These are phyloP conservation scores for Heliocybe sulcata DNA, from an alignment of 1,284 basidiomycete species.

Conservation along the genomic window DNA sequence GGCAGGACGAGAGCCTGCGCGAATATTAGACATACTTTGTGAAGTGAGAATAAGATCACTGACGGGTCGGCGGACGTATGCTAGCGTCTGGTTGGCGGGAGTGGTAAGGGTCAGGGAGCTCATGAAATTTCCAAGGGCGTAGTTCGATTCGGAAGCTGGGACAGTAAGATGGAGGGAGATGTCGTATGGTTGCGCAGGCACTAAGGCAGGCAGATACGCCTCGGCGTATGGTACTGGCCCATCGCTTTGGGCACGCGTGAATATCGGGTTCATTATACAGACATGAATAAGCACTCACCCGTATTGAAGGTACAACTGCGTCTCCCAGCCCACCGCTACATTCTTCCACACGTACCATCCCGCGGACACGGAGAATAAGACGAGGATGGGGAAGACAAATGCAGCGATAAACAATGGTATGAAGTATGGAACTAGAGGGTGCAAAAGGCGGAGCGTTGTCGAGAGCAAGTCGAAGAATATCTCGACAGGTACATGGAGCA, in stretches of 20 bases:
- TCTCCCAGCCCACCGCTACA: constrained; percentile 60
- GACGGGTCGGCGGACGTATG: constrained; percentile 56
- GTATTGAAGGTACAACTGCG: constrained; percentile 63
- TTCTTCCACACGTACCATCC: constrained; percentile 68
- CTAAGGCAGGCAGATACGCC: constrained; percentile 38
- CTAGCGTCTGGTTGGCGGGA: constrained; percentile 52
- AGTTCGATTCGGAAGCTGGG: constrained; percentile 60
- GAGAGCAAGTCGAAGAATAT: constrained; percentile 16
- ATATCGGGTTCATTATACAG: neutral
- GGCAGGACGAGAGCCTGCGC: constrained; percentile 51
- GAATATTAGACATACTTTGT: constrained; percentile 5
- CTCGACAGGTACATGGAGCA: constrained; percentile 14
- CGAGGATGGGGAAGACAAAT: constrained; percentile 52
- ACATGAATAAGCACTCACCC: constrained; percentile 39
- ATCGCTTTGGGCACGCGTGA: constrained; percentile 36
- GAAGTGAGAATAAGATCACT: constrained; percentile 18
- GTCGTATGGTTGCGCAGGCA: constrained; percentile 59
- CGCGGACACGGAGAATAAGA: constrained; percentile 51
- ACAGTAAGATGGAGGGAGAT: constrained; percentile 59
- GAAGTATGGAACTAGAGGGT: constrained; percentile 45
- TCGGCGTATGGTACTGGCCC: constrained; percentile 55
- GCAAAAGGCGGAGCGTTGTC: constrained; percentile 23
- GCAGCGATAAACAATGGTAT: constrained; percentile 55
- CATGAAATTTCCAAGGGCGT: constrained; percentile 78
- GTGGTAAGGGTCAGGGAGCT: constrained; percentile 49